Conservation (phyloP, 2,329 filamentous ascomycete genomes). For the Incumbomyces lentus region DNA sequence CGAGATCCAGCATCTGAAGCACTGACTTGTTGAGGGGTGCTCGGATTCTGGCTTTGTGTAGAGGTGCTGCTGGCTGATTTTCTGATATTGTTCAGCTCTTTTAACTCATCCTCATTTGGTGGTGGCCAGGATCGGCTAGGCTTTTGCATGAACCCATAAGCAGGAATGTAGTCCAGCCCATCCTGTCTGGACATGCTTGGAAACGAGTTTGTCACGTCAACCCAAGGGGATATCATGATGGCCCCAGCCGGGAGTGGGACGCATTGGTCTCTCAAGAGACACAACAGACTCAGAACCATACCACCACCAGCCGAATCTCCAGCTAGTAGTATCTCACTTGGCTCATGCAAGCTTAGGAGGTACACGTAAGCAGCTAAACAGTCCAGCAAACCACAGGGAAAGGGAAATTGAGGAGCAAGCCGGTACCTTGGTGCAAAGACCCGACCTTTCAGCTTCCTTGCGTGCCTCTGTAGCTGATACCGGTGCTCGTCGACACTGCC, state of each 20-base stretch:
- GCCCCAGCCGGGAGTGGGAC: slow-evolving; percentile 80
- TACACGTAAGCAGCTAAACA: slow-evolving; percentile 81
- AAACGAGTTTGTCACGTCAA: slow-evolving; percentile 89
- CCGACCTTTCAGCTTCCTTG: slow-evolving; percentile 80
- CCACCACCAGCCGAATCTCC: slow-evolving; percentile 91
- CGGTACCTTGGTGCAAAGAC: slow-evolving; percentile 82
- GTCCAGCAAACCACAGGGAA: slow-evolving; percentile 85
- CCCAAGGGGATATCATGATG: slow-evolving; percentile 89
- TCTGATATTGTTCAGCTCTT: slow-evolving; percentile 36
- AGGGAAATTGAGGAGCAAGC: slow-evolving; percentile 85
- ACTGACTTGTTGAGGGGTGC: neutral
- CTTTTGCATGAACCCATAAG: slow-evolving; percentile 78
- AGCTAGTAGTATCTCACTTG: slow-evolving; percentile 72
- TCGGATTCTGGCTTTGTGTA: neutral
- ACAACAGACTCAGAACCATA: slow-evolving; percentile 72
- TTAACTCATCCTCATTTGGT: slow-evolving; percentile 65
- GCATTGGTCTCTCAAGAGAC: slow-evolving; percentile 69
- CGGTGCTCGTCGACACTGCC: slow-evolving; percentile 91
- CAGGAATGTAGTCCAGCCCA: slow-evolving; percentile 76
- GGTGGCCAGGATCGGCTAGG: slow-evolving; percentile 90
- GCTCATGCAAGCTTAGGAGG: slow-evolving; percentile 64
- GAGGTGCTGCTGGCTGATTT: slow-evolving; percentile 26
- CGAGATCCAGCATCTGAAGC: slow-evolving; percentile 1
- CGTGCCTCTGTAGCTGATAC: slow-evolving; percentile 96
- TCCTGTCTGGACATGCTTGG: slow-evolving; percentile 70